Evolutionary conservation across 179 eudicot genomes (phyloP), one percentile per base, ranked within the genome.

Genomic region (Silene noctiflora): DNA sequence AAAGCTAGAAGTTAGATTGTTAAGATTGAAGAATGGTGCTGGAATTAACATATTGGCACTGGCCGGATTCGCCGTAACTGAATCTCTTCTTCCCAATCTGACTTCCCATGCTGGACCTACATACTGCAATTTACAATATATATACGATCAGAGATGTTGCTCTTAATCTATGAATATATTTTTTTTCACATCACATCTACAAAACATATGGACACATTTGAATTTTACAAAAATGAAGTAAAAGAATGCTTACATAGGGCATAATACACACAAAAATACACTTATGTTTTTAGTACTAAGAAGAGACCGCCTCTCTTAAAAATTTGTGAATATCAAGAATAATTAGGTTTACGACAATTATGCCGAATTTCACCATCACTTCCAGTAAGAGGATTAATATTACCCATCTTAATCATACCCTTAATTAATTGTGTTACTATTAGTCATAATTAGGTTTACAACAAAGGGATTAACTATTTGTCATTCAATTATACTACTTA

Each of bases 51-150:
- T 67, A 72, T 84, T 86, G 2, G 91, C 89, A 29, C 75, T 83
- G 11, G 76, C 82, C 20, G 31, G 70, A 73, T 81, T 86, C 11
- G 89, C 91, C 0, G 86, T 86, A 0, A 75, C 60, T 8, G 91
- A 81, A 72, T 88, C 91, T 76, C 86, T 74, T 81, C 91, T 80
- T 62, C 91, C 91, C 29, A 88, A 78, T 73, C 29, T 64, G 46
- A 88, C 89, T 31, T 78, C 25, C 85, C 88, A 86, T 33, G 67
- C 44, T 5, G 85, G 89, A 20, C 87, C 91, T 64, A 89, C 91
- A 72, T 86, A 77, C 89, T 86, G 78, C 63, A 79, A 35, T 67
- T 60, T 44, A n/a, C 46, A 75, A 55, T 48, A 48, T n/a, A n/a
- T n/a, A n/a, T n/a, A n/a, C n/a, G n/a, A n/a, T n/a, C n/a, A n/a